Evolutionary conservation across 2,329 filamentous ascomycete species (phyloP), one percentile per base, ranked within the genome.

Genomic region (Xenosphaeropsis pyriputrescens): DNA sequence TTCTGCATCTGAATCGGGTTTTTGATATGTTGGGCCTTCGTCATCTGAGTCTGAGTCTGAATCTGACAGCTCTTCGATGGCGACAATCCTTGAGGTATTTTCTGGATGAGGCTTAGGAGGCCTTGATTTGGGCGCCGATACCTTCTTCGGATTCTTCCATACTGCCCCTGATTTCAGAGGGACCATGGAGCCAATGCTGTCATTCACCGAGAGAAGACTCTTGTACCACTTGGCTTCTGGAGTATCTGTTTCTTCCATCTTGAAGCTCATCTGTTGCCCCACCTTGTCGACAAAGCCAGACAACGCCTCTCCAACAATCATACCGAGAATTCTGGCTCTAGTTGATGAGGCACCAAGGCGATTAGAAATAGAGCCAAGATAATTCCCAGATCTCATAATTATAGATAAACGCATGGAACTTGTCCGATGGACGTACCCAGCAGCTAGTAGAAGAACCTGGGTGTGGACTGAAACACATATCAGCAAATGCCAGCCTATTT

Each of bases 1-100:
- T 53, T 93, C 85, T 0, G 76, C 71, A 47, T 98, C 91, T 2
- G 83, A 86, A 50, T 85, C 84, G 1, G 85, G 85, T 55, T 94
- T 95, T 12, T 73, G 72, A 48, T 95, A 94, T 1, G 84, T 72
- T 2, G 75, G 64, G 1, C 96, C 63, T 11, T 63, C 61, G 36
- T 52, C 49, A 29, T 55, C 44, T n/a, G 47, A 48, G 26, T 40
- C 60, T 1, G 72, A 68, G 1, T 72, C 69, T 26, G 22, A 6
- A 2, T 70, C 68, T 17, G 68, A 64, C 8, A 86, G 54, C 50
- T 85, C 80, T 56, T 86, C 70, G 13, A 80, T 75, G 14, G 50
- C 43, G 34, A 79, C 64, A 15, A 75, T 57, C 45, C 50, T 54
- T 35, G 46, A 51, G 29, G 16, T 22, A 41, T 43, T 46, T 47